Percentiles rank a stretch among this genome's conserved stretches.
phyloP scores from a whole-genome alignment of 148 eudicot genomes.

The Cornus kousa region DNA sequence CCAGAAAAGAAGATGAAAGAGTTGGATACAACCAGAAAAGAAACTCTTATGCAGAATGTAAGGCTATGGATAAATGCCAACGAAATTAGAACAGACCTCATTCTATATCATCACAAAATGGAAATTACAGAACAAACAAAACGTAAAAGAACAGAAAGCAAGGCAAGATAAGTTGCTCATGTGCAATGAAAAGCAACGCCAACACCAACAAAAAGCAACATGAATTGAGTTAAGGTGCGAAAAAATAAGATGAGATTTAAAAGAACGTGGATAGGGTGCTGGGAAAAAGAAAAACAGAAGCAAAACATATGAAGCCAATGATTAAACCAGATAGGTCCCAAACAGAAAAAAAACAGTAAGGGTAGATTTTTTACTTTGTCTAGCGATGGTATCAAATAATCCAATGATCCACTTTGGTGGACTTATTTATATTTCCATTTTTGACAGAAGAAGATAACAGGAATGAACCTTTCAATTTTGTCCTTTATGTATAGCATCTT shows the following conservation, averaged over 20 bases:
- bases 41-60: background rate
- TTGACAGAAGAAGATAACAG: background rate
- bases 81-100: background rate
- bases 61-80: background rate
- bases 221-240: too few relatives aligned
- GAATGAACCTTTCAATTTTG: background rate
- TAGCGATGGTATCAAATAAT: background rate
- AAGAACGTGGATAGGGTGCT: background rate
- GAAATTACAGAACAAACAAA: background rate
- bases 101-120: background rate
- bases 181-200: too few relatives aligned
- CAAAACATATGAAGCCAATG: background rate
- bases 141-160: too few relatives aligned
- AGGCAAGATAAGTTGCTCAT: too few relatives aligned
- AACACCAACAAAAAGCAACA: too few relatives aligned
- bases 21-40: background rate
- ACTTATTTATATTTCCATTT: too few relatives aligned
- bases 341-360: background rate
- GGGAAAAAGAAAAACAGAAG: background rate
- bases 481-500: background rate
- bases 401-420: background rate
- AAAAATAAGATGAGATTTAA: background rate
- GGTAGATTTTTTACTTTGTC: background rate
- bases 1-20: conserved; percentile 4
- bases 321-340: background rate